These are phyloP conservation scores for Herpetomonas muscarum DNA, from an alignment of 208 protist species.

Conservation along the genomic window DNA sequence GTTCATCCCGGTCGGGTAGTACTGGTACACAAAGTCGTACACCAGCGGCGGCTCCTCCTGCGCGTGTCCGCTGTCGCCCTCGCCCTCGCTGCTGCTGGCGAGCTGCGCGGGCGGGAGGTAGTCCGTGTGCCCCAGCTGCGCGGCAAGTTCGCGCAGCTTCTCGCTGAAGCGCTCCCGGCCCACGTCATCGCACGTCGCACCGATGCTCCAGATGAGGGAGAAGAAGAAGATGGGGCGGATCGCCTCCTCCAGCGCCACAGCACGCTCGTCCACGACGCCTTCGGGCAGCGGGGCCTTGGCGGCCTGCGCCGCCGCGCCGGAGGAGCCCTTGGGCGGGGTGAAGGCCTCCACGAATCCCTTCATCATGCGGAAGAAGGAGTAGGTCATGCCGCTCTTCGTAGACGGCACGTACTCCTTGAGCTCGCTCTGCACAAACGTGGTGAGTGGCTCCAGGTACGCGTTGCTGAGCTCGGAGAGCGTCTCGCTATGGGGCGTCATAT, in stretches of 20 bases:
- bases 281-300: constrained; percentile 29
- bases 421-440: constrained; percentile 82
- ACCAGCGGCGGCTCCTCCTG: constrained; percentile 42
- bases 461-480: constrained; percentile 55
- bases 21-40: constrained; percentile 94
- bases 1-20: constrained; percentile 21
- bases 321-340: constrained; percentile 21
- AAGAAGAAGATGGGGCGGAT: constrained; percentile 95
- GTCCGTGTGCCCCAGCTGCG: constrained; percentile 28
- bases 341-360: constrained; percentile 85
- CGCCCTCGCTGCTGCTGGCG: not conserved
- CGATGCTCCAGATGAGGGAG: constrained; percentile 95
- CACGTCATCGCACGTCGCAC: constrained; percentile 89
- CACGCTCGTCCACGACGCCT: constrained; percentile 26
- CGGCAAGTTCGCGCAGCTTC: constrained; percentile 70
- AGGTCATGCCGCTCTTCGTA: constrained; percentile 90
- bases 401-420: constrained; percentile 92
- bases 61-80: not conserved
- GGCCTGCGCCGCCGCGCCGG: constrained; percentile 30
- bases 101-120: constrained; percentile 27
- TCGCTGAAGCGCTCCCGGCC: constrained; percentile 89
- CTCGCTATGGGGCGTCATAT: constrained; percentile 76
- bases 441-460: constrained; percentile 70
- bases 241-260: constrained; percentile 33
- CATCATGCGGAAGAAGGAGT: constrained; percentile 93